phyloP scores from a whole-genome alignment of 2,329 filamentous ascomycete species.

The Xylaria multiplex region DNA sequence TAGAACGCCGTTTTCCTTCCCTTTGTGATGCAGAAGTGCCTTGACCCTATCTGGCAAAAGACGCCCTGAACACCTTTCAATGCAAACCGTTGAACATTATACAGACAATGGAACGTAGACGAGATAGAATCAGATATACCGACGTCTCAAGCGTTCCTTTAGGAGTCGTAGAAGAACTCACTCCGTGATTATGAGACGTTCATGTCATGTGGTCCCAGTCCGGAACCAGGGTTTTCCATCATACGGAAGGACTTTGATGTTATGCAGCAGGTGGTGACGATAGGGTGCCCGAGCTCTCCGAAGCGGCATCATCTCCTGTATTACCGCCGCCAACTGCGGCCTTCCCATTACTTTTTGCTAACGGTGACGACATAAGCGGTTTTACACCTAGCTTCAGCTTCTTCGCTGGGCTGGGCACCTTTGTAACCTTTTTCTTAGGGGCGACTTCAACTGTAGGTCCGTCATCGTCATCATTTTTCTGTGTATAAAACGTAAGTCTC shows the following conservation, averaged over 20 bases:
- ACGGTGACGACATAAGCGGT: constrained; percentile 59
- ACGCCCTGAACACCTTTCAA: constrained; percentile 42
- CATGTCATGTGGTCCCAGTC: not conserved
- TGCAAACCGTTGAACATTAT: constrained; percentile 44
- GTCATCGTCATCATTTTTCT: constrained; percentile 51
- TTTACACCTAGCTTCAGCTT: constrained; percentile 59
- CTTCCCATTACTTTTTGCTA: constrained; percentile 60
- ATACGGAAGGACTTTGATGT: constrained; percentile 6
- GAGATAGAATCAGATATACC: constrained; percentile 16
- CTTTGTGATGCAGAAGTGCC: constrained; percentile 42
- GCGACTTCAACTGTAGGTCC: constrained; percentile 54
- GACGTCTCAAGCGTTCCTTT: not conserved
- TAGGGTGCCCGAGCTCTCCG: constrained; percentile 66
- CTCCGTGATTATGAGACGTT: not conserved
- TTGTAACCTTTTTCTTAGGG: constrained; percentile 56
- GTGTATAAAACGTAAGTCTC: constrained; percentile 44
- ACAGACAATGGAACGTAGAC: constrained; percentile 39
- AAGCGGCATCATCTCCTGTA: constrained; percentile 58
- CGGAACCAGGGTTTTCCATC: constrained; percentile 7
- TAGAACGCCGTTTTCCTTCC: constrained; percentile 38
- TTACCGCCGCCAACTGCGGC: constrained; percentile 44
- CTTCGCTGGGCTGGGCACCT: constrained; percentile 56
- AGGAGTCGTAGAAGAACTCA: not conserved
- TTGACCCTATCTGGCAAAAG: constrained; percentile 36
- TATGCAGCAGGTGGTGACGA: constrained; percentile 61